Evolutionary conservation across 441 rosid species (phyloP).

Genomic region (Adansonia gregorii): DNA sequence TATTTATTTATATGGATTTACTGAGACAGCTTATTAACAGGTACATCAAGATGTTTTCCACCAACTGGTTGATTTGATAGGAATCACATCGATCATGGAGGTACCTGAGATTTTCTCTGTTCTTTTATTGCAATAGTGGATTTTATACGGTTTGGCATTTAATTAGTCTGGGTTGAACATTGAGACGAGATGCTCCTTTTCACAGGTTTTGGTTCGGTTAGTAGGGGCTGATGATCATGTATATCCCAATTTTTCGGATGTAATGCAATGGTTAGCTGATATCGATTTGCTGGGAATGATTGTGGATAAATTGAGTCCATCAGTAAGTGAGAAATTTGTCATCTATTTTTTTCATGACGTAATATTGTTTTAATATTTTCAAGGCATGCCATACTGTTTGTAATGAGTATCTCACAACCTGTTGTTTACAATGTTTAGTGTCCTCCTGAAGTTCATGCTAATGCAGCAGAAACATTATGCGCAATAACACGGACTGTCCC

Average conservation of each 20-base stretch:
- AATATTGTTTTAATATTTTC: not conserved
- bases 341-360: not conserved
- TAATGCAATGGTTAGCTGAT: conserved; percentile 97
- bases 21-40: conserved; percentile 43
- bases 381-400: not conserved
- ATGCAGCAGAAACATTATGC: conserved; percentile 93
- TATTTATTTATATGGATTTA: not conserved
- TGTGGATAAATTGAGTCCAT: conserved; percentile 83
- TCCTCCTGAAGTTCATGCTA: conserved; percentile 88
- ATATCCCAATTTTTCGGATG: conserved; percentile 91
- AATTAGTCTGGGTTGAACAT: conserved; percentile 17
- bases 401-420: conserved; percentile 32
- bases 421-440: conserved; percentile 50
- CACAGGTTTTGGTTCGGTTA: conserved; percentile 87
- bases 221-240: conserved; percentile 96
- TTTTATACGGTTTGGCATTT: not conserved
- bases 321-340: conserved; percentile 57
- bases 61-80: conserved; percentile 89
- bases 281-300: conserved; percentile 92
- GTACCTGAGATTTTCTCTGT: conserved; percentile 40
- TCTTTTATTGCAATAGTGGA: not conserved
- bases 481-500: conserved; percentile 89
- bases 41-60: conserved; percentile 79
- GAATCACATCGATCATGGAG: conserved; percentile 99
- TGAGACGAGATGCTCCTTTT: conserved; percentile 23